Conservation (phyloP, 352 stramenopile genomes). For the Thalassiosira hispida region DNA sequence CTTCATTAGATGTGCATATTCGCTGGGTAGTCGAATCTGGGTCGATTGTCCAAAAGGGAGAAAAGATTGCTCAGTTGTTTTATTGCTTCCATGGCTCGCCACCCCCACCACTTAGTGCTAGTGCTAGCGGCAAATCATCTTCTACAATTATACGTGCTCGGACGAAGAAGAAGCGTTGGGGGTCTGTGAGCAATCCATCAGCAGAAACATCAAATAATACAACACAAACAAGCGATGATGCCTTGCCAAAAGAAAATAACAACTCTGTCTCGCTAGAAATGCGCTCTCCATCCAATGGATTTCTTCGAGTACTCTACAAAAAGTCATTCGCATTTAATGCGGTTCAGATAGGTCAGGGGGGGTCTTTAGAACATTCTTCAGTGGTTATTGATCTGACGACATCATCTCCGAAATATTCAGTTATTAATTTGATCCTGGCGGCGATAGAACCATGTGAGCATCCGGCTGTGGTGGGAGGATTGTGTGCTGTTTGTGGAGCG, state of each 20-base stretch:
- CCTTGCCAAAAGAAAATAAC: slow-evolving; percentile 5
- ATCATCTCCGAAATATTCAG: neutral
- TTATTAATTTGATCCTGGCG: slow-evolving; percentile 51
- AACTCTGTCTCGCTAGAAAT: slow-evolving; percentile 22
- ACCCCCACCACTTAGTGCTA: neutral
- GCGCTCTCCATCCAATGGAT: slow-evolving; percentile 33
- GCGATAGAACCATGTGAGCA: slow-evolving; percentile 75
- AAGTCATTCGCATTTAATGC: slow-evolving; percentile 10
- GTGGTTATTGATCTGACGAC: too few species aligned
- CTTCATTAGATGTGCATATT: slow-evolving; percentile 28
- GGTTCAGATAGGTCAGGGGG: neutral
- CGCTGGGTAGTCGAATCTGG: slow-evolving; percentile 33
- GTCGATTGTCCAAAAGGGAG: slow-evolving; percentile 31
- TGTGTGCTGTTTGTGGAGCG: slow-evolving; percentile 77
- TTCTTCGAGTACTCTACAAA: slow-evolving; percentile 33
- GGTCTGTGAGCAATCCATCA: neutral
- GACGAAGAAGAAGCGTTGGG: slow-evolving; percentile 5
- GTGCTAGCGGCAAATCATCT: neutral
- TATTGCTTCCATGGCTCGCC: slow-evolving; percentile 15
- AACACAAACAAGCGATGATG: neutral
- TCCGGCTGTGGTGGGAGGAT: slow-evolving; percentile 67
- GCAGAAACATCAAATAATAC: slow-evolving; percentile 12
- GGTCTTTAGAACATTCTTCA: too few species aligned
- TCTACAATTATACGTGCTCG: slow-evolving; percentile 3
- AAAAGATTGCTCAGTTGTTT: slow-evolving; percentile 35